Evolutionary conservation across 2,329 filamentous ascomycete species (phyloP), one percentile per base, ranked within the genome.

Genomic region (Mycocentrospora acerina): DNA sequence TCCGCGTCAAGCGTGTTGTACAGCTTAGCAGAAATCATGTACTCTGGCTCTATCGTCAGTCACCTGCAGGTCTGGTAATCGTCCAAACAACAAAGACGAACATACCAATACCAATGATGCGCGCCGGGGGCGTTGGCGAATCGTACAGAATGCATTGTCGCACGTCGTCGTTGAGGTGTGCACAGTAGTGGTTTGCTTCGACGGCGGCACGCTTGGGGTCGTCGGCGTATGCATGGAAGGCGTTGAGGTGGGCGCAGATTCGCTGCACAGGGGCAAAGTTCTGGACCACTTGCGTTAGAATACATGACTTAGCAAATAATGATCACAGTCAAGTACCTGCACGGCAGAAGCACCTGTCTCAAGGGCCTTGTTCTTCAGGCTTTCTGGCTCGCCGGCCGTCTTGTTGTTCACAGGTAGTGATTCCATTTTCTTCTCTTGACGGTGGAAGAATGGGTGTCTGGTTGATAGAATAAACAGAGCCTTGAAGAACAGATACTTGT

Each of bases 121-220:
- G 79, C 0, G 88, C 88, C 17, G 80, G 78, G 7, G 79, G 73
- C 1, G 75, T 73, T 0, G 83, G 76, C 0, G 80, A 79, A 67
- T 94, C 88, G 70, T 93, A 95, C 46, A 95, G 78, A 19, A 95
- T 79, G 64, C 89, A 94, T 72, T 95, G 88, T 4, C 89, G 80
- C 40, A 94, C 76, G 46, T 93, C 88, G 55, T 83, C 77, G 44
- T 78, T 89, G 4, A 93, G 56, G 56, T 93, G 88, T 1, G 83
- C 78, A 62, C 89, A 95, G 68, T 93, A 95, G 65, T 94, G 88
- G 59, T 93, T 90, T 1, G 88, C 73, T 62, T 93, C 87, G 1
- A 94, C 82, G 26, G 73, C 76, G 11, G 39, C 35, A 6, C 86
- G 81, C 2, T 71, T 76, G 0, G 83, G 81, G 30, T 91, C 85